Evolutionary conservation across 257 asterid species (phyloP), one percentile per base, ranked within the genome.

Genomic region (Rauvolfia tetraphylla): DNA sequence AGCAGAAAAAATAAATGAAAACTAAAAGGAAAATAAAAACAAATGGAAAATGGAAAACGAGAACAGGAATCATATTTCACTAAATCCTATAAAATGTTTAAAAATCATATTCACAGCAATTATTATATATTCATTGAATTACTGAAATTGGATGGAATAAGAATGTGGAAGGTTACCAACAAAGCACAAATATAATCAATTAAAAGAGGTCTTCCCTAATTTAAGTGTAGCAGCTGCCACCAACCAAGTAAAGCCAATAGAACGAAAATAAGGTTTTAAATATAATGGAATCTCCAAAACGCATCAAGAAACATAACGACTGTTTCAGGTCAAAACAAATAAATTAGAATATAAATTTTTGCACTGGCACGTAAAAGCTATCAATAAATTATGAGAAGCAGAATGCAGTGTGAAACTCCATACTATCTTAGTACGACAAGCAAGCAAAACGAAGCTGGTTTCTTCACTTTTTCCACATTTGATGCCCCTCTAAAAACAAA

Each of bases 281-380:
- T 29, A 17, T 8, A 22, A 41, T 51, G 23, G 51, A 79, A 56
- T 67, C 72, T 68, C 42, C 48, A 33, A 31, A 79, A 17, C 79
- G 56, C 79, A 10, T 42, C 66, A 13, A 65, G 78, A 66, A 65
- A 22, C 34, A 46, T 0, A 20, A 12, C 3, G 51, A 70, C 77
- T 29, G 22, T 53, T 39, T 23, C 75, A 67, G 73, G 75, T 74
- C 78, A 73, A 74, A 78, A 57, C 33, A 20, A 63, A 49, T 66
- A 72, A 38, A 73, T 23, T 58, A 31, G 23, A 71, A 23, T 59
- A 76, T 31, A 2, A 14, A 34, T 20, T 38, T 33, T 51, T 18
- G 29, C 44, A 44, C 41, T 61, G 65, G 17, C 54, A 23, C 39
- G 46, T 57, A 49, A 39, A 42, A 34, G 7, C 65, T 29, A 14